Evolutionary conservation across 2,329 filamentous ascomycete species (phyloP), one percentile per base, ranked within the genome.

Genomic region (Calonectria naviculata): DNA sequence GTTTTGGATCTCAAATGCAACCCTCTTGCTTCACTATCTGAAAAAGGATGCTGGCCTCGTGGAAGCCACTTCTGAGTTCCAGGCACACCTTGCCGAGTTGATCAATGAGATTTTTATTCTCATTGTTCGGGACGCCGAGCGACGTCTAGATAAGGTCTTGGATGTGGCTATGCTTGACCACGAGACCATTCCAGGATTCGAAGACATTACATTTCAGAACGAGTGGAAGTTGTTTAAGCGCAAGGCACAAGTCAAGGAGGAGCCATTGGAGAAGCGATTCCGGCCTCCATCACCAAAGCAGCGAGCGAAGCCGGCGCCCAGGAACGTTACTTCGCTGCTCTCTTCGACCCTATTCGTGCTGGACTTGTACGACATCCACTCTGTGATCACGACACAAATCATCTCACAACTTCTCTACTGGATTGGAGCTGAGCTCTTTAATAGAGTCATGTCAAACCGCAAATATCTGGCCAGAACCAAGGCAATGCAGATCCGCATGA

Each of bases 401-500:
- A 86, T 98, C 29, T 94, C 95, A 4, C 97, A 99, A 80, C 88
- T 99, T 2, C 89, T 98, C 52, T 99, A 98, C 85, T 99, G 97
- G 97, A 89, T 99, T 19, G 94, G 95, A 8, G 94, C 96, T 0
- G 97, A 99, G 83, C 90, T 98, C 10, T 99, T 99, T 86, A 99
- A 99, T 83, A 93, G 96, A 70, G 94, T 99, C 82, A 98, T 99
- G 94, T 96, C 94, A 34, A 98, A 97, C 79, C 91, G 95, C 74
- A 95, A 96, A 81, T 99, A 98, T 79, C 88, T 99, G 12, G 96
- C 97, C 7, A 90, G 97, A 65, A 99, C 97, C 21, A 99, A 99
- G 83, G 97, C 97, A 4, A 99, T 99, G 97, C 97, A 99, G 82
- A 98, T 99, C 77, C 94, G 97, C 75, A 98, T 99, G 95, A 99